Evolutionary conservation across 1,284 basidiomycete species (phyloP), one percentile per base, ranked within the genome.

Genomic region (Cutaneotrichosporon cutaneum): DNA sequence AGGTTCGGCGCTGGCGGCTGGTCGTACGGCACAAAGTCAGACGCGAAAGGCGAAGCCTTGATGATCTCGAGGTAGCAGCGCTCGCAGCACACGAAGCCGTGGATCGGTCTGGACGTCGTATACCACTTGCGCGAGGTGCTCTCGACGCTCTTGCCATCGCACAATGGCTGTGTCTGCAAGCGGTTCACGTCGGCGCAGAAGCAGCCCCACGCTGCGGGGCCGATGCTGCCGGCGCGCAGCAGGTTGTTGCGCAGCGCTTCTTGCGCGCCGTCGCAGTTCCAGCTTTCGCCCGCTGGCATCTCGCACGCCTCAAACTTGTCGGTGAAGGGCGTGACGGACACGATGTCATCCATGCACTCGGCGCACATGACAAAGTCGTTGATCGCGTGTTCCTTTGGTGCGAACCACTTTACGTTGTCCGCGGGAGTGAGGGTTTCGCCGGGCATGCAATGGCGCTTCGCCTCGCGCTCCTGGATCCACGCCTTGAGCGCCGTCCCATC

Each of bases 321-420:
- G 7, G 3, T 39, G 24, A 39, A 54, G 5, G 33, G 33, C 33
- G 52, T 54, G n/a, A 54, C 52, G 3, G 33, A 26, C 9, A 54
- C 52, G 16, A 54, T 22, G 16, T 54, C 52, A 22, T 54, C 52
- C 52, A 54, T 54, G 22, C 52, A 54, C 24, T 54, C 52, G 10
- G 10, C 52, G 52, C 52, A 54, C 9, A 54, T 36, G 22, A 11
- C 14, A 16, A 54, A 42, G 35, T 39, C 10, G 33, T 24, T 35
- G 18, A 54, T 39, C 6, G 52, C 35, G 4, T 16, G 10, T 13
- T 26, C 4, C 18, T 54, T 54, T 6, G 35, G 52, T 5, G 13
- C 22, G 16, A 39, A 54, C 35, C 52, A 54, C 22, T 36, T 16
- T 14, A 54, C 14, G n/a, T 16, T 26, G 14, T 51, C 48, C 18